phyloP scores from a whole-genome alignment of 257 asterid genomes.

The Solanum appendiculatum region DNA sequence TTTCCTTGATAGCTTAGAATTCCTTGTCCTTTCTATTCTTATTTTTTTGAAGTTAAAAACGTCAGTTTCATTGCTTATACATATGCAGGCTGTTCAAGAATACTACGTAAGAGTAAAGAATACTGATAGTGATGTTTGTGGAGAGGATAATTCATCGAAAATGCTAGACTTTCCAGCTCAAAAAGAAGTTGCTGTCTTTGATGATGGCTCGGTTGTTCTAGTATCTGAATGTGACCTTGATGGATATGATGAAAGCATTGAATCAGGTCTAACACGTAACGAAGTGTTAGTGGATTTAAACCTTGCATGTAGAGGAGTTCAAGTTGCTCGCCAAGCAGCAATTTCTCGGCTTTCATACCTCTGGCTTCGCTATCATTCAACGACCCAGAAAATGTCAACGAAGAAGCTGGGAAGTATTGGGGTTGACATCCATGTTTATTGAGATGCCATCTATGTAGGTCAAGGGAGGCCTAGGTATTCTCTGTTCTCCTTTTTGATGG shows the following conservation, averaged over 20 bases:
- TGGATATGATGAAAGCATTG: conserved; percentile 55
- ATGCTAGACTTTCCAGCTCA: conserved; percentile 10
- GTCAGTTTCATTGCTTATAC: not conserved
- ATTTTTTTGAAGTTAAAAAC: not conserved
- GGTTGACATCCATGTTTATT: conserved; percentile 55
- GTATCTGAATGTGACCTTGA: conserved; percentile 79
- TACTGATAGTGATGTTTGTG: not conserved
- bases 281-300: conserved; percentile 26
- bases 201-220: conserved; percentile 59
- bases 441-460: conserved; percentile 5
- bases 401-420: conserved; percentile 41
- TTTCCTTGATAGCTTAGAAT: not conserved
- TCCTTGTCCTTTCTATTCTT: not conserved
- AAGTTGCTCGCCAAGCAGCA: conserved; percentile 69
- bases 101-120: conserved; percentile 39
- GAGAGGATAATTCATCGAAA: not conserved
- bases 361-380: conserved; percentile 51
- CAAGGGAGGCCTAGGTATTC: not conserved
- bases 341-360: conserved; percentile 57
- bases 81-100: conserved; percentile 67
- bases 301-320: conserved; percentile 51
- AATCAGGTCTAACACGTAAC: conserved; percentile 7
- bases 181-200: conserved; percentile 34
- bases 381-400: conserved; percentile 31
- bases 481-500: not conserved